Evolutionary conservation across 306 rosid genomes (phyloP).

Genomic region (Carpinus viminea): DNA sequence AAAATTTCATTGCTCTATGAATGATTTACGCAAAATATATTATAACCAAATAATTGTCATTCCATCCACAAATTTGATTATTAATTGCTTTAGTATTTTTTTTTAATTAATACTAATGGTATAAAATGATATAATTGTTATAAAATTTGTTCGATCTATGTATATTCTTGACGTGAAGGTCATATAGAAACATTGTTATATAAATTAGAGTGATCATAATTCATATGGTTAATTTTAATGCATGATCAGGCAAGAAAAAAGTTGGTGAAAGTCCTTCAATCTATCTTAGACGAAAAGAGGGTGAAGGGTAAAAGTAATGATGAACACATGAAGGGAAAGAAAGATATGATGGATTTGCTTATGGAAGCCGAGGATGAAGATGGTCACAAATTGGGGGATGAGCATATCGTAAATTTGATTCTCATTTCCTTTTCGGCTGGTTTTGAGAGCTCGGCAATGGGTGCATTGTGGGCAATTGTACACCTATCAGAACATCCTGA

Average conservation of each 20-base stretch:
- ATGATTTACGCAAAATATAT: neutral
- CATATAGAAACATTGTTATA: too few species aligned
- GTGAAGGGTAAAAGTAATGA: neutral
- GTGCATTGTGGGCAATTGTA: conserved; percentile 14
- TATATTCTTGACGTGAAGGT: too few species aligned
- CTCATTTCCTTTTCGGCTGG: conserved; percentile 30
- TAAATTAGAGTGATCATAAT: neutral
- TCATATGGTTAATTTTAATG: neutral
- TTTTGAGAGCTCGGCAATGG: conserved; percentile 24
- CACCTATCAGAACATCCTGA: conserved; percentile 17
- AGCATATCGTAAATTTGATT: conserved; percentile 25
- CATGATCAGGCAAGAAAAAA: conserved; percentile 22
- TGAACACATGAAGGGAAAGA: conserved; percentile 12
- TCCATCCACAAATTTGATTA: neutral
- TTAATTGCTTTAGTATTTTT: too few species aligned
- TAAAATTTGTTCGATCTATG: too few species aligned
- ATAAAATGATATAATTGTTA: too few species aligned
- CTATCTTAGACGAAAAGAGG: conserved; percentile 19
- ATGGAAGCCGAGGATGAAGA: conserved; percentile 33
- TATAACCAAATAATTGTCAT: neutral
- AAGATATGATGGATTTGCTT: conserved; percentile 32
- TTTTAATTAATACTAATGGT: too few species aligned
- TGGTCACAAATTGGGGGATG: conserved; percentile 29
- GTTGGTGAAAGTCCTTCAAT: conserved; percentile 14
- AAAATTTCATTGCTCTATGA: too few species aligned